Evolutionary conservation across 306 rosid species (phyloP), one percentile per base, ranked within the genome.

Genomic region (Cyamopsis tetragonoloba): DNA sequence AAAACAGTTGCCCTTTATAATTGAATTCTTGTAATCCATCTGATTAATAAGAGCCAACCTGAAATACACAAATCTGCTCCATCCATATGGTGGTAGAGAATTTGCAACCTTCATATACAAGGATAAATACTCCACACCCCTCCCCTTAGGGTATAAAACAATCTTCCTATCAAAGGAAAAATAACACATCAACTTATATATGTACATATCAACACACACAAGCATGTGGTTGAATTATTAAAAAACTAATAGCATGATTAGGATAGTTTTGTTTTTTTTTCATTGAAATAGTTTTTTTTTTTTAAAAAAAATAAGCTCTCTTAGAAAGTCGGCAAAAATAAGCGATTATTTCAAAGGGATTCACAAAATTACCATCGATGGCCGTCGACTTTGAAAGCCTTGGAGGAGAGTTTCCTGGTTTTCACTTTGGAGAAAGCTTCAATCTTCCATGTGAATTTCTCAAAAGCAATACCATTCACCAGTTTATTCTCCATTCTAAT

Each of bases 401-500:
- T 39, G 4, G 66, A 74, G 42, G 18, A 32, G 1, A 53, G 10
- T 10, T 43, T 28, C 3, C 43, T 14, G 23, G 10, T 3, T 2
- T 31, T 34, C 44, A 72, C 15, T 44, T 64, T 46, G 11, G 66
- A 73, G 24, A 73, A 73, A 42, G 14, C 62, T 64, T 74, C 72
- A 65, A 74, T 3, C 22, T 54, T 54, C 72, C 72, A 54, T 4
- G 67, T 42, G 14, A 64, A 65, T 19, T 42, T 74, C 58, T 74
- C 79, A 31, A 43, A 43, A 2, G 26, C 37, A 4, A 12, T 30
- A 17, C 18, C 32, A 18, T 24, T 0, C 37, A 8, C 30, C 8
- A 50, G 13, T 13, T 24, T 32, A 1, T 48, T 32, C 32, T 62
- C 70, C 70, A 72, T 72, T 61, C 51, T 5, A 20, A 8, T 18